Evolutionary conservation across 1,139 yeast genomes (phyloP).

Genomic region (Yamadazyma atlantica): DNA sequence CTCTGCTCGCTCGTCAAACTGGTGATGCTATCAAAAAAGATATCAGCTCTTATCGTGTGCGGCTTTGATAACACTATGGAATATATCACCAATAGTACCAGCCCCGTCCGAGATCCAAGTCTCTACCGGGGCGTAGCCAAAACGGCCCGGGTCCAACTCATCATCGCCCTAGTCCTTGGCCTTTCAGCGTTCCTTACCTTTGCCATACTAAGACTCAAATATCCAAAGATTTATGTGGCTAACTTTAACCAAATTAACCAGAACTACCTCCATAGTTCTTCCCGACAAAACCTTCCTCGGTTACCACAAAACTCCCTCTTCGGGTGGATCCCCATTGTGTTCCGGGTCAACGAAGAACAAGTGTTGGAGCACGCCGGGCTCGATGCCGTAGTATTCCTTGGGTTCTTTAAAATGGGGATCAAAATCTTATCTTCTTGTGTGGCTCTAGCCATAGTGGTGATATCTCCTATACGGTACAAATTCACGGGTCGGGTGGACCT

Average conservation of each 20-base stretch:
- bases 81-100: conserved; percentile 4
- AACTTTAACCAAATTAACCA: conserved; percentile 45
- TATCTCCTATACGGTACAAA: conserved; percentile 72
- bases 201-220: conserved; percentile 59
- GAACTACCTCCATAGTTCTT: conserved; percentile 44
- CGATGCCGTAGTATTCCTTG: conserved; percentile 86
- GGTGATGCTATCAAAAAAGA: no score
- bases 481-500: conserved; percentile 68
- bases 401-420: conserved; percentile 78
- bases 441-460: conserved; percentile 60
- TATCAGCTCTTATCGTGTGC: no score
- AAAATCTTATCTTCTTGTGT: conserved; percentile 58
- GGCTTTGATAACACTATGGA: no score
- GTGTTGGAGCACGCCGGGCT: conserved; percentile 87
- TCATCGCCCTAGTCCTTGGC: conserved; percentile 65
- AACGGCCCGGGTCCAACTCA: conserved; percentile 52
- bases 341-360: conserved; percentile 67
- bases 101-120: conserved; percentile 16
- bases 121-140: conserved; percentile 30
- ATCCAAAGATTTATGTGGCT: conserved; percentile 72
- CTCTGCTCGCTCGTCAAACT: no score
- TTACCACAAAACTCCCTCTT: conserved; percentile 50
- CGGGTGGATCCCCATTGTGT: conserved; percentile 77
- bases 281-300: conserved; percentile 38
- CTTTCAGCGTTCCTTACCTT: conserved; percentile 62